phyloP scores from a whole-genome alignment of 2,329 filamentous ascomycete species.

The Penicillium sp. region DNA sequence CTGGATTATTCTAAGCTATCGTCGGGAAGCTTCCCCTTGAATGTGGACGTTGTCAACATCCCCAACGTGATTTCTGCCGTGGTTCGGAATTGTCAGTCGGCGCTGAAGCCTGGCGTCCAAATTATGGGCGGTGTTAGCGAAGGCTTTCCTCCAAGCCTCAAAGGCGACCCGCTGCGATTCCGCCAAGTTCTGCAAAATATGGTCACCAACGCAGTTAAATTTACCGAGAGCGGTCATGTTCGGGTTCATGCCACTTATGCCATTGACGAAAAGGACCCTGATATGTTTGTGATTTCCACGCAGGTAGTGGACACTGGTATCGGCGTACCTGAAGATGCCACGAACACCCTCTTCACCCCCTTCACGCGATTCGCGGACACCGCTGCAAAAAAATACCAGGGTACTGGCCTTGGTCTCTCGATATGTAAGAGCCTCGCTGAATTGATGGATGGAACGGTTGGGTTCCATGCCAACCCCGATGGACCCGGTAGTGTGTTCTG shows the following conservation, averaged over 20 bases:
- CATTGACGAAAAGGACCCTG: slow-evolving; percentile 33
- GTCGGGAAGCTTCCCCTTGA: slow-evolving; percentile 52
- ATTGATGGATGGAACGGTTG: slow-evolving; percentile 49
- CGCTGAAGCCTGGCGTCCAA: slow-evolving; percentile 41
- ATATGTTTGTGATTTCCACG: slow-evolving; percentile 42
- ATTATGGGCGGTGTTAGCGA: slow-evolving; percentile 38
- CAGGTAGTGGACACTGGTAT: slow-evolving; percentile 50
- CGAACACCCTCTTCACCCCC: slow-evolving; percentile 46
- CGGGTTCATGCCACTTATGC: slow-evolving; percentile 38
- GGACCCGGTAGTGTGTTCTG: slow-evolving; percentile 46
- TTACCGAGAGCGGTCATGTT: slow-evolving; percentile 50
- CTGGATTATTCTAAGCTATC: slow-evolving; percentile 59
- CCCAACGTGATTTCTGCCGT: slow-evolving; percentile 41
- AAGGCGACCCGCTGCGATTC: slow-evolving; percentile 53
- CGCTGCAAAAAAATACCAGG: slow-evolving; percentile 47
- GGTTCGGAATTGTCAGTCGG: slow-evolving; percentile 43
- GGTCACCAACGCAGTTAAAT: slow-evolving; percentile 54
- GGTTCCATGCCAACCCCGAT: slow-evolving; percentile 40
- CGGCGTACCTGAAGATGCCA: slow-evolving; percentile 42
- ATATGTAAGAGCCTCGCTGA: slow-evolving; percentile 51
- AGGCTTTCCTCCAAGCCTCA: slow-evolving; percentile 43
- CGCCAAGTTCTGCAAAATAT: slow-evolving; percentile 57
- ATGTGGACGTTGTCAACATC: slow-evolving; percentile 46
- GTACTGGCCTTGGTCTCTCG: slow-evolving; percentile 50
- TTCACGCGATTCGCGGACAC: slow-evolving; percentile 50